Evolutionary conservation across 768 basidiomycete genomes (phyloP), one percentile per base, ranked within the genome.

Genomic region (Podaxis carcinomalis): DNA sequence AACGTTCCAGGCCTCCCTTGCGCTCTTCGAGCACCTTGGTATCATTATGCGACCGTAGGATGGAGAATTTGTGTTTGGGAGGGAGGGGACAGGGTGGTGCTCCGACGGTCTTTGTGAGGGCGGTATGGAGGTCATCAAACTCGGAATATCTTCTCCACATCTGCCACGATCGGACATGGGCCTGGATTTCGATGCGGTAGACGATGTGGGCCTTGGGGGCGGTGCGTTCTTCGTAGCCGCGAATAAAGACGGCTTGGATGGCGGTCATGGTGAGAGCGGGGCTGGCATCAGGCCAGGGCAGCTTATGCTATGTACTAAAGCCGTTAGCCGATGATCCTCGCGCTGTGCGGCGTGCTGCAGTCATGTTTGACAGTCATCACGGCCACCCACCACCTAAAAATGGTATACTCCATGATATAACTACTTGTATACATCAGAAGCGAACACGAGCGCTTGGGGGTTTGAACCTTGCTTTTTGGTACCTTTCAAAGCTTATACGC

Each of bases 71-170:
- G 69, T 92, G 90, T 74, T 98, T 98, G 9, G 89, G 85, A 39
- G 96, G 96, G 19, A 98, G 83, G n/a, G 79, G 63, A 16, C 74
- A 81, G 11, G 95, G 95, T 10, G 95, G 93, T 19, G 88, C 75
- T n/a, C 85, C 82, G 14, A 88, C 88, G n/a, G 84, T 83, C 69
- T 89, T 88, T 27, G 82, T 81, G 67, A 97, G 84, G 68, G 95
- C 90, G 6, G 83, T 82, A 72, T 95, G 84, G 5, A 98, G 85
- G 67, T 92, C 87, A 69, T 83, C 87, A 75, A 98, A 98, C 75
- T 97, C 94, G 46, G 93, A 95, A 77, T 98, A 98, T 53, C 96
- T 90, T 61, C 90, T 81, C 86, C 90, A 92, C 81, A 97, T 91
- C 60, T 89, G 85, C 95, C 95, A 98, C 70, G 92, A 89, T 63